Base-by-base conservation (phyloP, 148 eudicot genomes). In the Amaranthus palmeri region DNA sequence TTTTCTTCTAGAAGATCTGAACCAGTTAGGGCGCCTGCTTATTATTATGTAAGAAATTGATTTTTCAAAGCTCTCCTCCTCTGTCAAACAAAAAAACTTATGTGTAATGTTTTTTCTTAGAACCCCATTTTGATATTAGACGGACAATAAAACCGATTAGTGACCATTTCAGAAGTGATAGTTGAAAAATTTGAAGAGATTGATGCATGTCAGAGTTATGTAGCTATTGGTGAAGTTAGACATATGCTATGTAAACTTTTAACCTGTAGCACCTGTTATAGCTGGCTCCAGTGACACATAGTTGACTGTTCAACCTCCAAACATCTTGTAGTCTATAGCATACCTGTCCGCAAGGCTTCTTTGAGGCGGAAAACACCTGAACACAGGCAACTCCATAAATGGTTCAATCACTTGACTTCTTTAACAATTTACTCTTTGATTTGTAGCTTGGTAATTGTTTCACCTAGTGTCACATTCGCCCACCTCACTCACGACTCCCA, bases 1-100 rank as follows among this genome's bases (percentile, higher is more conserved):
- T 88, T 86, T 61, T 81, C 85, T 69, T 88, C 89, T 66, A 84
- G 82, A 74, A 84, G 80, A 70, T 81, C 72, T 69, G 91, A 82
- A 67, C 79, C 82, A 53, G 75, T 70, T 75, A 74, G 75, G 59
- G 73, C 91, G n/a, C 85, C 93, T 5, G 61, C 85, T 45, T 85
- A 80, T 77, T 83, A 78, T 83, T 83, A 83, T 78, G 92, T 91
- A 68, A 83, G 89, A 82, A 68, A 15, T 79, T 25, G 63, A 47
- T 40, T 67, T 58, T 68, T 54, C 44, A 64, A 58, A 40, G 3
- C 42, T 8, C 7, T 14, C 1, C 8, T 9, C 36, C 36, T 25
- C 36, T 25, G 36, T 25, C 36, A 25, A 25, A 25, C 36, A 25
- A 51, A 48, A 58, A 41, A 8, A 58, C 25, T 8, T 25, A 41